phyloP scores from a whole-genome alignment of 805 yeast species.

The Pichia rugopelliculosa region DNA sequence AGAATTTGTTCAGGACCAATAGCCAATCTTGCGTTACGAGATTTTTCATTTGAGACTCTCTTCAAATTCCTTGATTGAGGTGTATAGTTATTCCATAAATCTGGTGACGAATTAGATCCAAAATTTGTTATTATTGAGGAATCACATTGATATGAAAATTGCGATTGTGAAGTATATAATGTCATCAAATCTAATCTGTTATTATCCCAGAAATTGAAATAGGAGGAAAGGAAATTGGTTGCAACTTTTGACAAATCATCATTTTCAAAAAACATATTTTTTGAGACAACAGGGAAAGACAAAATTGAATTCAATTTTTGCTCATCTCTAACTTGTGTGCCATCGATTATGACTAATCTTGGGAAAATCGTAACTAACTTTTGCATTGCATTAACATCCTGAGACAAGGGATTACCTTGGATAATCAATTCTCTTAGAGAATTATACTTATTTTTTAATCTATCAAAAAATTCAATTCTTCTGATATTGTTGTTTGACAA shows the following conservation, averaged over 20 bases:
- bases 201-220: conserved; percentile 72
- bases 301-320: conserved; percentile 43
- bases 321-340: conserved; percentile 71
- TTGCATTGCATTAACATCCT: conserved; percentile 35
- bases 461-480: conserved; percentile 53
- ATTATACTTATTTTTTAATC: conserved; percentile 71
- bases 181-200: conserved; percentile 62
- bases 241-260: conserved; percentile 60
- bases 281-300: conserved; percentile 46
- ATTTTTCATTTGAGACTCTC: conserved; percentile 47
- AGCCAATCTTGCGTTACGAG: conserved; percentile 52
- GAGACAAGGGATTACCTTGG: conserved; percentile 66
- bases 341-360: conserved; percentile 70
- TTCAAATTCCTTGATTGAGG: conserved; percentile 71
- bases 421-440: conserved; percentile 70
- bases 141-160: conserved; percentile 76
- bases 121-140: conserved; percentile 39
- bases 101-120: conserved; percentile 15
- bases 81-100: conserved; percentile 58
- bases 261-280: conserved; percentile 76
- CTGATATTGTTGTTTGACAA: conserved; percentile 67
- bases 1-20: conserved; percentile 64
- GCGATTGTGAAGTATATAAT: conserved; percentile 75
- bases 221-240: conserved; percentile 72
- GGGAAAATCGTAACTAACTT: conserved; percentile 75